Evolutionary conservation across 129 eudicot genomes (phyloP), one percentile per base, ranked within the genome.

Genomic region (Escallonia rubra): DNA sequence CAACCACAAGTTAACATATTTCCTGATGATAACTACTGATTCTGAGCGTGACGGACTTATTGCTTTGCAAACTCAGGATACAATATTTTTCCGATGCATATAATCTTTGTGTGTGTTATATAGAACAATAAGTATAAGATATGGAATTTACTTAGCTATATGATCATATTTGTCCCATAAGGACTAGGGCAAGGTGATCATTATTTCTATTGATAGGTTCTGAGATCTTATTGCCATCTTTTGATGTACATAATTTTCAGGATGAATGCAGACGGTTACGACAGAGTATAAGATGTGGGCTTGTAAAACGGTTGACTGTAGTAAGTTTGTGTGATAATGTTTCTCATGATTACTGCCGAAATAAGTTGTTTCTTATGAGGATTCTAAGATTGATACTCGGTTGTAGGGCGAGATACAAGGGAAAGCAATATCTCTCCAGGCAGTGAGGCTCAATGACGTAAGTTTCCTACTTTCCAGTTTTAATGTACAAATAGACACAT

Each of bases 201-300:
- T 23, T 23, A 23, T 23, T 23, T 50, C 6, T n/a, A 51, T 65
- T 43, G 10, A 53, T 13, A 42, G 2, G 10, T 15, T n/a, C 41
- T 6, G 39, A 52, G 49, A 56, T 6, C 34, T 50, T 16, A 4
- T 52, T 51, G 4, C 57, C 54, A 8, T 10, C 3, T 67, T 52
- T 60, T 67, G 53, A 43, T 15, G 43, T 41, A 56, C 10, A 40
- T 13, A 13, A 15, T 73, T 76, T 76, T 71, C 89, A 94, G 99
- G 99, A 94, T 58, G 99, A 94, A 76, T 94, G 99, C 89, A 82
- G 79, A 65, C 86, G 92, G 13, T 63, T 94, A 70, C 91, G 96
- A 58, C 97, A 83, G 66, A 94, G 87, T 79, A 87, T 89, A 55
- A 83, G 78, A 80, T 82, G 90, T 59, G 99, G 99, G 69, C 93